Conservation (phyloP, 1,284 basidiomycete species). For the Albatrellus sp. region DNA sequence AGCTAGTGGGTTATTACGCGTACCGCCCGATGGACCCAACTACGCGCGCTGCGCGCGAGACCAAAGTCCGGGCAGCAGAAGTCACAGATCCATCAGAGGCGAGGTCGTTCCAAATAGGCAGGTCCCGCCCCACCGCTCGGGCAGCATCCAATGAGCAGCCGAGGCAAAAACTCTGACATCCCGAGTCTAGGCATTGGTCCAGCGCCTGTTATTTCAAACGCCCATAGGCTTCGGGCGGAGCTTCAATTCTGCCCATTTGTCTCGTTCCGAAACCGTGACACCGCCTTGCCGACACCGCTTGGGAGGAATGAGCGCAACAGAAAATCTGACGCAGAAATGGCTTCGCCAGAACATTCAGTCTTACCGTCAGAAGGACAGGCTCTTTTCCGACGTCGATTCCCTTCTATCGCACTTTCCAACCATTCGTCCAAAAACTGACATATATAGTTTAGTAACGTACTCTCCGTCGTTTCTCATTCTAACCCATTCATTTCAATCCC, state of each 20-base stretch:
- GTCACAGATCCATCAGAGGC: too few relatives aligned
- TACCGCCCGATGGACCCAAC: too few relatives aligned
- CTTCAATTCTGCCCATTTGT: too few relatives aligned
- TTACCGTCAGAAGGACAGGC: slow-evolving; percentile 45
- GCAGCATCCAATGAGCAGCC: not conserved
- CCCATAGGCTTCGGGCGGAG: too few relatives aligned
- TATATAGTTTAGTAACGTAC: slow-evolving; percentile 60
- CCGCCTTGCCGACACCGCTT: too few relatives aligned
- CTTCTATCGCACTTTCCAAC: slow-evolving; percentile 49
- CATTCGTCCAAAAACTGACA: slow-evolving; percentile 81
- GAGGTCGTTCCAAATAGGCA: slow-evolving; percentile 9
- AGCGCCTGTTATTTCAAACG: not conserved
- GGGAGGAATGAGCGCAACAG: too few relatives aligned
- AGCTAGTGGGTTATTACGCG: too few relatives aligned
- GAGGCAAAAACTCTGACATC: slow-evolving; percentile 1
- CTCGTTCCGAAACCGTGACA: not conserved
- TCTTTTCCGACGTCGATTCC: slow-evolving; percentile 55
- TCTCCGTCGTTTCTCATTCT: slow-evolving; percentile 7
- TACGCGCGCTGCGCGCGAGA: too few relatives aligned
- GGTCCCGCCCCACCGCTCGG: slow-evolving; percentile 4
- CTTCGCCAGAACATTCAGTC: slow-evolving; percentile 55
- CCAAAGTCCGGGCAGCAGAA: not conserved
- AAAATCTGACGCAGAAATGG: slow-evolving; percentile 30
- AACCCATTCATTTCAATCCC: slow-evolving; percentile 11
- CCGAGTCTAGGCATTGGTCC: not conserved